These are phyloP conservation scores for Pseudogymnoascus sp. DNA, from an alignment of 2,329 filamentous ascomycete genomes.

Conservation along the genomic window DNA sequence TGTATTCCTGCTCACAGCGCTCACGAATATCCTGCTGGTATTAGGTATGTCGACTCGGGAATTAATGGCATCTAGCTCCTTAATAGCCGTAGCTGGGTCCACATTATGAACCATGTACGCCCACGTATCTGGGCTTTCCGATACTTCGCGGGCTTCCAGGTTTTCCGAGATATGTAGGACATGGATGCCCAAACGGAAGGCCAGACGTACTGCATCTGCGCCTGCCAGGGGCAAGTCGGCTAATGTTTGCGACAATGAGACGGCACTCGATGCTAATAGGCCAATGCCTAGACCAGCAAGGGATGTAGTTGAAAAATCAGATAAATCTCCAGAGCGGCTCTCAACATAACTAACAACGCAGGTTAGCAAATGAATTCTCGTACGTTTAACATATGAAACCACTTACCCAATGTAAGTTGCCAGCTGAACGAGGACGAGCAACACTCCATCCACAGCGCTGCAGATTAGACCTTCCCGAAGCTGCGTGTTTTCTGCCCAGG, in stretches of 20 bases:
- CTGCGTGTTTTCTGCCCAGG: not conserved
- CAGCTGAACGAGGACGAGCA: not conserved
- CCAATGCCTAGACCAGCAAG: slow-evolving; percentile 3
- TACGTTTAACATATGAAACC: not conserved
- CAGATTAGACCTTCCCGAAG: not conserved
- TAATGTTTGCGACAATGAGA: not conserved
- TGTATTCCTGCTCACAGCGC: not conserved
- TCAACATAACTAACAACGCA: not conserved
- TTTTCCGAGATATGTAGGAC: not conserved
- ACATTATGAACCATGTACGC: not conserved
- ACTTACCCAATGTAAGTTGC: slow-evolving; percentile 1
- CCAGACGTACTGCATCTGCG: not conserved
- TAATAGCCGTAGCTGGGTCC: not conserved
- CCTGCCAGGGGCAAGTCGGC: not conserved
- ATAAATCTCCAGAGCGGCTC: slow-evolving; percentile 8
- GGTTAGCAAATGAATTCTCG: not conserved
- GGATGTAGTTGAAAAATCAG: not conserved
- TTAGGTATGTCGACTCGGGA: not conserved
- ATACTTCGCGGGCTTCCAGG: not conserved
- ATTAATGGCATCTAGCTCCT: not conserved
- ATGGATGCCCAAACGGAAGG: not conserved
- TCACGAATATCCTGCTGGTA: not conserved
- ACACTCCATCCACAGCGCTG: not conserved
- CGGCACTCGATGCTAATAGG: not conserved
- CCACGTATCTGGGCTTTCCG: not conserved